phyloP scores from a whole-genome alignment of 495 filamentous ascomycete species.

The Aspergillus ostianus region DNA sequence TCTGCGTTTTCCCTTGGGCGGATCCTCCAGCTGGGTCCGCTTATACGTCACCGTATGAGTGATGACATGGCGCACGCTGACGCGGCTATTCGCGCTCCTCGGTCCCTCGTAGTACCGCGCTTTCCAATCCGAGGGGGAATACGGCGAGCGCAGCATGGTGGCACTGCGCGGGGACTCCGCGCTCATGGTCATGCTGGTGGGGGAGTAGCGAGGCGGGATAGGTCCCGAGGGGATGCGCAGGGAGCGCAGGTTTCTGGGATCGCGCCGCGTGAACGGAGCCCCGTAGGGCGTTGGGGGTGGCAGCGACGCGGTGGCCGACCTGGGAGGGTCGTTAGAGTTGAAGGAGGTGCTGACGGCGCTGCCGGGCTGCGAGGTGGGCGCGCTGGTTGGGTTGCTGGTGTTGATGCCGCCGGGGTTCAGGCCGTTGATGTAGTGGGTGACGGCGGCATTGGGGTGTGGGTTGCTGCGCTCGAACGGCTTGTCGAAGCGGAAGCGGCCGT shows the following conservation, averaged over 20 bases:
- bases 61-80: constrained; percentile 50
- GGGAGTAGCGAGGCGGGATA: constrained; percentile 19
- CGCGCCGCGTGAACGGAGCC: constrained; percentile 17
- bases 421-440: not conserved
- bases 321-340: constrained; percentile 18
- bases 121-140: constrained; percentile 41
- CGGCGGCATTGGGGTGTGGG: not conserved
- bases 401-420: constrained; percentile 14
- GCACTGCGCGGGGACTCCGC: constrained; percentile 32
- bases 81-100: constrained; percentile 28
- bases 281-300: constrained; percentile 36
- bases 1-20: constrained; percentile 44
- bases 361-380: constrained; percentile 40
- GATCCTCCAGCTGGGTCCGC: constrained; percentile 37
- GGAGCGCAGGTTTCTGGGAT: constrained; percentile 30
- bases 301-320: constrained; percentile 32
- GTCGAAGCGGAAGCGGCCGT: constrained; percentile 33
- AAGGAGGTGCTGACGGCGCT: constrained; percentile 39
- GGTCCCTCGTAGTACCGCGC: constrained; percentile 37
- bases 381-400: not conserved
- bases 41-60: constrained; percentile 51
- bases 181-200: constrained; percentile 6
- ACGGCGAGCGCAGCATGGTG: constrained; percentile 32
- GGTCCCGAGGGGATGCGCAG: constrained; percentile 41
- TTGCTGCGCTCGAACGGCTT: constrained; percentile 9